Base-by-base conservation (phyloP, 2,329 filamentous ascomycete species). In the Acephala macrosclerotiorum region DNA sequence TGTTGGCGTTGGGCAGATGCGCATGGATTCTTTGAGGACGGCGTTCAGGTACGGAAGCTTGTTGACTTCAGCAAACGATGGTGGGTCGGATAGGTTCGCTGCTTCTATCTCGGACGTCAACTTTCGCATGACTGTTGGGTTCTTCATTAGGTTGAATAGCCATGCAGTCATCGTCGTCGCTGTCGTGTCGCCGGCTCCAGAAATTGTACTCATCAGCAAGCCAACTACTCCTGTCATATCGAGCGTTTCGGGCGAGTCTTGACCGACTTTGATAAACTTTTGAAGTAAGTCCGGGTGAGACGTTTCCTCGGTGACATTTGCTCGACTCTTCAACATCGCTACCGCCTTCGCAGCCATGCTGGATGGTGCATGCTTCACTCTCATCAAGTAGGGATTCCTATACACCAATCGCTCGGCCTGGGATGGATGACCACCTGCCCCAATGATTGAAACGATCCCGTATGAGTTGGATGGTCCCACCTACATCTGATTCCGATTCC, bases 11-110 rank as follows among this genome's bases (percentile, higher is more conserved):
- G 76, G 72, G 67, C 83, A 85, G 0, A 71, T 58, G 2, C 80
- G 78, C 61, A 82, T 77, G 0, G 73, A 63, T 2, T 79, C 79
- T 71, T 83, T 85, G 22, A 85, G 77, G 0, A 66, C 66, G 22
- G 76, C 72, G 61, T 83, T 71, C 35, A 81, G 77, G 70, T 85
- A 68, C 0, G 63, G 58, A 14, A 66, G 42, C 25, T 62, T 61
- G 11, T 38, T 26, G 8, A 49, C 60, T 61, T 61, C 49, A 9
- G 49, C 53, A 36, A 38, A 63, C 6, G 47, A 53, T 8, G 60
- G 53, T 14, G 49, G 49, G 33, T 29, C 22, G 16, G 33, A 38
- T 14, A 65, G 35, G 35, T 55, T 14, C 11, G 45, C 18, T 60
- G 20, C 47, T 47, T 58, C 16, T 22, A 64, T 33, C n/a, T 64